These are phyloP conservation scores for Dothideomycetes sp. DNA, from an alignment of 2,329 filamentous ascomycete species.

Conservation along the genomic window DNA sequence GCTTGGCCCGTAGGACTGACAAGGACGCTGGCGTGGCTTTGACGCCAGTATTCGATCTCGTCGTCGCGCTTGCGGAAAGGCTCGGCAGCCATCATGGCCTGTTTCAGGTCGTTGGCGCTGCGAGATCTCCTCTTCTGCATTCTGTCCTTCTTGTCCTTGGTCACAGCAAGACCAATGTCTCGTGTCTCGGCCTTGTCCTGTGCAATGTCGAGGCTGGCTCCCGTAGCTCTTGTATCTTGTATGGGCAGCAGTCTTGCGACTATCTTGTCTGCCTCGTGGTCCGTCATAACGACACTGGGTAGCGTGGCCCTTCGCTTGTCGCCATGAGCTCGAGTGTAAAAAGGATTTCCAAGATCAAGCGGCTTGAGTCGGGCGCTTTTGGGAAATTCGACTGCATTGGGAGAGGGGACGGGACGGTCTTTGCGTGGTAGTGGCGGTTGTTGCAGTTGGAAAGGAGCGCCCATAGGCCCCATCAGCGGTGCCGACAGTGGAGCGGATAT, in stretches of 20 bases:
- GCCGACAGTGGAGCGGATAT: constrained; percentile 4
- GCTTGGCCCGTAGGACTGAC: constrained; percentile 21
- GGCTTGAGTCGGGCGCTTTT: constrained; percentile 29
- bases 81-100: constrained; percentile 15
- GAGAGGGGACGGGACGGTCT: constrained; percentile 18
- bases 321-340: constrained; percentile 15
- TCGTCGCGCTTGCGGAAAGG: constrained; percentile 25
- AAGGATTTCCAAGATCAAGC: constrained; percentile 26
- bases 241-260: constrained; percentile 11
- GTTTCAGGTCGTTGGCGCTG: constrained; percentile 26
- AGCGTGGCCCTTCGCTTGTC: constrained; percentile 21
- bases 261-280: constrained; percentile 19
- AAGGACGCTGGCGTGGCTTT: constrained; percentile 24
- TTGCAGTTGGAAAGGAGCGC: constrained; percentile 19
- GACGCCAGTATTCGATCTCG: constrained; percentile 29
- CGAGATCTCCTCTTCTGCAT: constrained; percentile 26
- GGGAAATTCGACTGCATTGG: constrained; percentile 30
- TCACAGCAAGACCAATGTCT: constrained; percentile 15
- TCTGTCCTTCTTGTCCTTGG: constrained; percentile 13
- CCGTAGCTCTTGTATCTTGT: constrained; percentile 9
- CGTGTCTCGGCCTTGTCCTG: constrained; percentile 6
- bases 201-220: constrained; percentile 1
- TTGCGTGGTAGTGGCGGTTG: not conserved
- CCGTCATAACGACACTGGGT: constrained; percentile 23
- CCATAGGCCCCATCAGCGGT: constrained; percentile 9